phyloP scores from a whole-genome alignment of 331 rosid genomes.

The Telfairia occidentalis region DNA sequence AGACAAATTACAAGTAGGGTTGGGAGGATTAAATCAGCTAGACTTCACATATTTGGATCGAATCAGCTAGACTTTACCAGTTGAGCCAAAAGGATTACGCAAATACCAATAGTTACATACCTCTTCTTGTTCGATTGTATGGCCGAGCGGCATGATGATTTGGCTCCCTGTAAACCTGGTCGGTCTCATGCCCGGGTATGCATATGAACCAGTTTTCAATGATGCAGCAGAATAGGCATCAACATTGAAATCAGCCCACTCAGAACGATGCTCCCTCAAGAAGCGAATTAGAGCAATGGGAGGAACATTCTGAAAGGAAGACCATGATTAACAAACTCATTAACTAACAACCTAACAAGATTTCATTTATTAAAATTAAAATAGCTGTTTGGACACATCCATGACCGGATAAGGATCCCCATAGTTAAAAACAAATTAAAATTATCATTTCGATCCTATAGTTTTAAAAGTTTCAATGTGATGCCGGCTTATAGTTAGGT shows the following conservation, averaged over 20 bases:
- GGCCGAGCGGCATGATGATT: conserved; percentile 97
- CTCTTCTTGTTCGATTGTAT: conserved; percentile 92
- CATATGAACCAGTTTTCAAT: conserved; percentile 55
- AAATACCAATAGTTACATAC: conserved; percentile 17
- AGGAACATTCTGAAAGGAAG: conserved; percentile 65
- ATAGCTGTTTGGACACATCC: neutral
- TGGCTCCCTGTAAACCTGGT: conserved; percentile 90
- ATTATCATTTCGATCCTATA: neutral
- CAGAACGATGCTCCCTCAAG: conserved; percentile 93
- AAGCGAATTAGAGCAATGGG: conserved; percentile 83
- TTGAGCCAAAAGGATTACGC: neutral
- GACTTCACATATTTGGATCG: neutral
- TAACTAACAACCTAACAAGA: neutral
- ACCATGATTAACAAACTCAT: conserved; percentile 7
- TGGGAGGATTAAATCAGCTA: neutral
- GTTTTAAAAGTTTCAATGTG: neutral
- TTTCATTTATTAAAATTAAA: too few species aligned
- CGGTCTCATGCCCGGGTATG: conserved; percentile 86
- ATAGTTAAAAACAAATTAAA: neutral
- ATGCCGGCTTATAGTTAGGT: neutral
- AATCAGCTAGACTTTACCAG: neutral
- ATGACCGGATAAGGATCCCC: neutral
- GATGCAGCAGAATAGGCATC: conserved; percentile 84
- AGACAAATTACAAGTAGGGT: neutral
- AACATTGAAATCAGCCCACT: conserved; percentile 98